These are phyloP conservation scores for Berkeleyomyces basicola DNA, from an alignment of 2,329 filamentous ascomycete species.

Conservation along the genomic window DNA sequence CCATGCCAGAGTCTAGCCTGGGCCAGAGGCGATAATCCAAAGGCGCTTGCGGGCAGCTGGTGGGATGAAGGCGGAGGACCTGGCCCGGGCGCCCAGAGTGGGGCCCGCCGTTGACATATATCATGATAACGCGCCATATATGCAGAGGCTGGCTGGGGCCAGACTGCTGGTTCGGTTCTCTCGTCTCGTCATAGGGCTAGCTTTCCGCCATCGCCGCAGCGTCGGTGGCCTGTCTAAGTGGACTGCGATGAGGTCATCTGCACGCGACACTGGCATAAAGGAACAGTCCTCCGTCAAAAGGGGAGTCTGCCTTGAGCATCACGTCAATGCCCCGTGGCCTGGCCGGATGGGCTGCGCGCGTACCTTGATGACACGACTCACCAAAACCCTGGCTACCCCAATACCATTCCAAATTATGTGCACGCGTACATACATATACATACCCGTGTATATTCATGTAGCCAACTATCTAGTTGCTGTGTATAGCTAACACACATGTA, in stretches of 20 bases:
- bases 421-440: too few species aligned
- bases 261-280: not conserved
- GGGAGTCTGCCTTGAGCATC: not conserved
- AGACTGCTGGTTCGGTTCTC: not conserved
- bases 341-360: too few species aligned
- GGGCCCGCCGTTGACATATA: not conserved
- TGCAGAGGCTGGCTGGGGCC: not conserved
- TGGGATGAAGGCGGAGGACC: not conserved
- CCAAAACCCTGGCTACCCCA: not conserved
- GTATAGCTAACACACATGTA: too few species aligned
- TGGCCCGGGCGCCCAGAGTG: not conserved
- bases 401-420: too few species aligned
- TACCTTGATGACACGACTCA: too few species aligned
- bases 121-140: not conserved
- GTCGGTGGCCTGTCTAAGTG: not conserved
- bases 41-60: not conserved
- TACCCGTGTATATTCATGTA: too few species aligned
- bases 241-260: slow-evolving; percentile 1
- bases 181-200: not conserved
- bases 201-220: not conserved
- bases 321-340: too few species aligned
- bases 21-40: not conserved
- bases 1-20: not conserved
- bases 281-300: not conserved
- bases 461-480: too few species aligned